Percentiles rank a stretch among this genome's conserved stretches.
phyloP scores from a whole-genome alignment of 2,329 filamentous ascomycete species.

The Ceratocystis lukuohia region DNA sequence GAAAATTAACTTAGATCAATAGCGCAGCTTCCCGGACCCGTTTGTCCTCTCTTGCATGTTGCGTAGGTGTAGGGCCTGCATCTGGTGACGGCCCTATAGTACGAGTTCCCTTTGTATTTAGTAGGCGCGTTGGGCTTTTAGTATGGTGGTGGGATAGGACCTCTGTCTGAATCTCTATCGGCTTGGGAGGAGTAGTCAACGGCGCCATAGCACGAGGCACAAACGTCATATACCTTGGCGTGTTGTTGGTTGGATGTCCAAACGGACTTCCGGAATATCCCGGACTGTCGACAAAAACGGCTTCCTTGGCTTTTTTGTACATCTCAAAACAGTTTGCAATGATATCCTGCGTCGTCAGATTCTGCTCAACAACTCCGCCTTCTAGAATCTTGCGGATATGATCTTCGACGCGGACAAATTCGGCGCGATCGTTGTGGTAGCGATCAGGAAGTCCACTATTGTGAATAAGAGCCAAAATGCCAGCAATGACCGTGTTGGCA shows the following conservation, averaged over 20 bases:
- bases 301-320: slow-evolving; percentile 34
- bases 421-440: slow-evolving; percentile 36
- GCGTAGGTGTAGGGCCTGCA: background rate
- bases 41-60: background rate
- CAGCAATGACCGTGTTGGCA: slow-evolving; percentile 37
- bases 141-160: background rate
- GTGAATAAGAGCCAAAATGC: slow-evolving; percentile 38
- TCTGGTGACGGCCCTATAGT: background rate
- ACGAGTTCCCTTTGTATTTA: background rate
- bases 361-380: slow-evolving; percentile 32
- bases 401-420: slow-evolving; percentile 38
- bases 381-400: slow-evolving; percentile 38
- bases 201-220: background rate
- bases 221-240: background rate
- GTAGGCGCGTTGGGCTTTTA: background rate
- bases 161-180: background rate
- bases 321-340: slow-evolving; percentile 35
- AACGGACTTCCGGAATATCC: slow-evolving; percentile 17
- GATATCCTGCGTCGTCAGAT: slow-evolving; percentile 33
- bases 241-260: background rate
- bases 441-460: slow-evolving; percentile 41
- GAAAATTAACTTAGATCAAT: background rate
- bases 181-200: background rate
- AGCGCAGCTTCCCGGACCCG: background rate
- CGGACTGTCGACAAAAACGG: slow-evolving; percentile 36